Percentiles rank a stretch among this genome's conserved stretches.
phyloP scores from a whole-genome alignment of 768 basidiomycete genomes.

The Agaricus sinodeliciosus region DNA sequence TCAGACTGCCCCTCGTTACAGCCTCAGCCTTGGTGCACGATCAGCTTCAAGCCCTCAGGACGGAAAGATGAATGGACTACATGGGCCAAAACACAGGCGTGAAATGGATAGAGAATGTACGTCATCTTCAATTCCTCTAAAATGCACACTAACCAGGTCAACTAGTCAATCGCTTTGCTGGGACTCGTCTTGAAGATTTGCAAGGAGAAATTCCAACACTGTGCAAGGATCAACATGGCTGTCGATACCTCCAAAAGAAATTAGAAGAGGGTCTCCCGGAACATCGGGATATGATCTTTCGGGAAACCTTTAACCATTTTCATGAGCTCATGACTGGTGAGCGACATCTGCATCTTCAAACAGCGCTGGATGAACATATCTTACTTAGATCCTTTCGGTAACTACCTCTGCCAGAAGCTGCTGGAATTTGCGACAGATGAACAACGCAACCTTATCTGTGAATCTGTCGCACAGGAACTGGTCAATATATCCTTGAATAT shows the following conservation, averaged over 20 bases:
- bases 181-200: conserved; percentile 91
- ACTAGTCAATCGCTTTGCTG: conserved; percentile 93
- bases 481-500: conserved; percentile 99
- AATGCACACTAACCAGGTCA: conserved; percentile 2
- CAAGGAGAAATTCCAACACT: conserved; percentile 90
- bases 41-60: conserved; percentile 43
- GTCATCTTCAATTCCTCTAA: conserved; percentile 11
- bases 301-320: conserved; percentile 96
- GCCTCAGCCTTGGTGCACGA: conserved; percentile 54
- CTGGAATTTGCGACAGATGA: conserved; percentile 97
- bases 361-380: conserved; percentile 7
- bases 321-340: conserved; percentile 96
- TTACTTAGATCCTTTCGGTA: conserved; percentile 87
- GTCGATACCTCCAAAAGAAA: conserved; percentile 97
- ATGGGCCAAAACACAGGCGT: conserved; percentile 92
- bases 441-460: conserved; percentile 93
- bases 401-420: conserved; percentile 97
- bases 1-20: conserved; percentile 73
- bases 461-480: conserved; percentile 94
- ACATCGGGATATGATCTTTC: conserved; percentile 99
- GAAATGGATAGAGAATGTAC: conserved; percentile 85
- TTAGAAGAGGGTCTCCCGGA: conserved; percentile 93
- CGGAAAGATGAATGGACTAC: conserved; percentile 82
- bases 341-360: conserved; percentile 15
- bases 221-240: conserved; percentile 99